Evolutionary conservation across 176 grass and related monocot genomes (phyloP), one percentile per base, ranked within the genome.

Genomic region (Juncus effusus): DNA sequence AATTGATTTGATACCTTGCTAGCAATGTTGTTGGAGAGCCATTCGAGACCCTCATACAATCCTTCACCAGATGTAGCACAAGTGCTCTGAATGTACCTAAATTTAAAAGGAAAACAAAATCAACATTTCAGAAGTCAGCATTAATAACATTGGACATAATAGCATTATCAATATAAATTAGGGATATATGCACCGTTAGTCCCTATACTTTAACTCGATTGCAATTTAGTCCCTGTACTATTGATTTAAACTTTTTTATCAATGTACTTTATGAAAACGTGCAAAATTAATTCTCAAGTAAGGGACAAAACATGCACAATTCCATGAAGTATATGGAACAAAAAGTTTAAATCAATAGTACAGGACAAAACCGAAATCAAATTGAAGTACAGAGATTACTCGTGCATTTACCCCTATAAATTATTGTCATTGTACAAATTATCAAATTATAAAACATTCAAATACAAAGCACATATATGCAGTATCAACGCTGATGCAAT

Each of bases 51-150:
- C 52, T 72, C 68, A 72, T 72, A 72, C 68, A 72, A 45, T 10
- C 68, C 68, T 72, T 72, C 68, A 42, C 68, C 68, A 59, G 68
- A 59, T 57, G 68, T 72, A 59, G 68, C 68, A 42, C 68, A 72
- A 16, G 68, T 72, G 68, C 68, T 72, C 54, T 72, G 68, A 42
- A 72, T 72, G 38, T 72, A 72, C 68, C 68, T 72, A 52, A 61
- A 65, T 44, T 39, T 67, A 51, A 1, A 67, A 35, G 28, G 28
- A 10, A 67, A 42, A 36, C 9, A 35, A n/a, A 36, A 67, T 6
- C 3, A 13, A 14, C 4, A 55, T 37, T 4, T 14, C 49, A 38
- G 10, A 51, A 65, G 15, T 51, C 15, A 66, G 51, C 42, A 14
- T 51, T 19, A 66, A 66, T 14, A 3, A 1, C 15, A 66, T 35